Evolutionary conservation across 805 yeast genomes (phyloP).

Genomic region (Metschnikowia chrysomelidarum): DNA sequence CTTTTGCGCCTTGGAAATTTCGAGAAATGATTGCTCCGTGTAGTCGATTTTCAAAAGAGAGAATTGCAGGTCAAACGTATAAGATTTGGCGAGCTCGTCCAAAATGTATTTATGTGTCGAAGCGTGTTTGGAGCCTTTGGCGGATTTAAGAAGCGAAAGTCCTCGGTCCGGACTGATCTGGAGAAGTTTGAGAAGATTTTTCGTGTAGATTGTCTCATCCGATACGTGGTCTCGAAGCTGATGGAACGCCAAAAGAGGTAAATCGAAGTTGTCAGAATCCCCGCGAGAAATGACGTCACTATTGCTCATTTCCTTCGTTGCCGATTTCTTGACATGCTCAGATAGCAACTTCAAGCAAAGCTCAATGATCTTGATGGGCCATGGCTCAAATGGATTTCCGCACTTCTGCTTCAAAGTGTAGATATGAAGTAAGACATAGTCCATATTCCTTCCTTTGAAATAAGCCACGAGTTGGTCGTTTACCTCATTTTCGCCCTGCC

Average conservation of each 20-base stretch:
- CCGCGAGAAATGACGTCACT: not conserved
- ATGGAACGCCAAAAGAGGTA: constrained; percentile 10
- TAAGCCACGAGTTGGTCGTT: constrained; percentile 16
- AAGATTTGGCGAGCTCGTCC: constrained; percentile 26
- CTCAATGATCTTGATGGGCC: constrained; percentile 12
- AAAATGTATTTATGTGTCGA: constrained; percentile 31
- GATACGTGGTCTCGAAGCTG: constrained; percentile 19
- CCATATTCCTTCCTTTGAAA: constrained; percentile 4
- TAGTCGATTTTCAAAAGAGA: constrained; percentile 33
- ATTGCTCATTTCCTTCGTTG: not conserved
- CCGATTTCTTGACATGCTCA: not conserved
- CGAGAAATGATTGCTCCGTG: constrained; percentile 30
- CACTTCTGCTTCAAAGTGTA: constrained; percentile 10
- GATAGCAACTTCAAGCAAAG: constrained; percentile 10
- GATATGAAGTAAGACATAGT: constrained; percentile 10
- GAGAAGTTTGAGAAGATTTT: constrained; percentile 31
- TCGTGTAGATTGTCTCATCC: constrained; percentile 28
- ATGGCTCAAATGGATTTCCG: constrained; percentile 7
- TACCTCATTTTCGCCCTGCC: constrained; percentile 13
- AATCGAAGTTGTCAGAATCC: constrained; percentile 3
- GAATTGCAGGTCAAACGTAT: constrained; percentile 23
- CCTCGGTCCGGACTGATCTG: constrained; percentile 29
- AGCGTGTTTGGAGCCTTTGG: constrained; percentile 25
- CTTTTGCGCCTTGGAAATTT: constrained; percentile 12
- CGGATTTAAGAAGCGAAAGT: constrained; percentile 29